Conservation (phyloP, 2,329 filamentous ascomycete species). For the Chaetomium strumarium region DNA sequence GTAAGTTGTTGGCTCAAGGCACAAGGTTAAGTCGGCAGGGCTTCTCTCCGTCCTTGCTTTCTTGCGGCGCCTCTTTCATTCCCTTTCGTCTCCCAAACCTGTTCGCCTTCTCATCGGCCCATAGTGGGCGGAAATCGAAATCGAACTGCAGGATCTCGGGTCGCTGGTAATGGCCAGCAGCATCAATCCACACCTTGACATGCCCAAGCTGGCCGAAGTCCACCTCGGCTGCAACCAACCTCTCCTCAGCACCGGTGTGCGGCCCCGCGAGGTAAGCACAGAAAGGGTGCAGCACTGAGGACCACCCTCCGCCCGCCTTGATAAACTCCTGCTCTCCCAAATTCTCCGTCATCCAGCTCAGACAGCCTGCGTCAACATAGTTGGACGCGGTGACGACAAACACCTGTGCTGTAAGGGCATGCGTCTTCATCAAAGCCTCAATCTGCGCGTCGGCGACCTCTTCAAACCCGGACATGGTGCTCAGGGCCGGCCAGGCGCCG, state of each 20-base stretch:
- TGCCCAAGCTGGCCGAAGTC: conserved; percentile 24
- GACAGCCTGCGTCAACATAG: conserved; percentile 37
- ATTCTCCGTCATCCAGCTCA: conserved; percentile 33
- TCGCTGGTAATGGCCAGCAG: conserved; percentile 27
- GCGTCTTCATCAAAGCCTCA: conserved; percentile 41
- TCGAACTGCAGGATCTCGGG: conserved; percentile 26
- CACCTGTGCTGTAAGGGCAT: conserved; percentile 39
- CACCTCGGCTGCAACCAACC: conserved; percentile 25
- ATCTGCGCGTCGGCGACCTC: conserved; percentile 37
- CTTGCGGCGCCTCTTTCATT: too few species aligned
- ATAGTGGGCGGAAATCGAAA: conserved; percentile 10
- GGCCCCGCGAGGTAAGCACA: conserved; percentile 27
- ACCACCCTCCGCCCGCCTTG: conserved; percentile 28
- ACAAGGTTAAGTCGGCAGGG: too few species aligned
- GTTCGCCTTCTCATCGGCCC: conserved; percentile 16
- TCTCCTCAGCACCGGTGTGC: conserved; percentile 24
- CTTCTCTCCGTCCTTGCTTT: too few species aligned
- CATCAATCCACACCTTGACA: conserved; percentile 30
- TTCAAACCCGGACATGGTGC: conserved; percentile 34
- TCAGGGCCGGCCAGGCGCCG: conserved; percentile 30
- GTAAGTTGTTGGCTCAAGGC: too few species aligned
- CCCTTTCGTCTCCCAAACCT: too few species aligned
- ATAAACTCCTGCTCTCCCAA: conserved; percentile 28
- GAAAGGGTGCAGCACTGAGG: conserved; percentile 29
- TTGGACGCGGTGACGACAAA: conserved; percentile 39